Percentiles rank a stretch among this genome's conserved stretches.
These are phyloP conservation scores for Torulaspora microellipsoides DNA, from an alignment of 805 yeast species.

Conservation along the genomic window DNA sequence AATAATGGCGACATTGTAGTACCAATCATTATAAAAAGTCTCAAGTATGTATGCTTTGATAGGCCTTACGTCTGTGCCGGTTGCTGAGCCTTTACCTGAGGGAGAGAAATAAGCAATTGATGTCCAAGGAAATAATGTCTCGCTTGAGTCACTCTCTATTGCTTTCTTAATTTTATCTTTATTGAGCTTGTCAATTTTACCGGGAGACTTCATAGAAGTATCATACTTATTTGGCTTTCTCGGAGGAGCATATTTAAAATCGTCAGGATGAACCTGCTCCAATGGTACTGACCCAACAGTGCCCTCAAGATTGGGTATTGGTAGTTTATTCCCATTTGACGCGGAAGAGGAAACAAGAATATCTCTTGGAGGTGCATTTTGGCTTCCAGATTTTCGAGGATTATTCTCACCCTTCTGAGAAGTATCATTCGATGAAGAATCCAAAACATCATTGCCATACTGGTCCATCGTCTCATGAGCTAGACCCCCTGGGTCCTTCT, in stretches of 20 bases:
- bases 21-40: constrained; percentile 66
- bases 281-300: constrained; percentile 31
- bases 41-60: constrained; percentile 61
- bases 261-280: constrained; percentile 27
- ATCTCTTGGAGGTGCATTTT: constrained; percentile 5
- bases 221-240: constrained; percentile 29
- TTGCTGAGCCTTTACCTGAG: constrained; percentile 16
- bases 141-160: constrained; percentile 13
- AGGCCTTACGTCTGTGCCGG: constrained; percentile 28
- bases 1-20: constrained; percentile 60
- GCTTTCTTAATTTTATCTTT: constrained; percentile 15
- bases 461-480: constrained; percentile 10
- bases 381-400: neutral
- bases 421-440: constrained; percentile 1
- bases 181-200: constrained; percentile 17
- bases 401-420: neutral
- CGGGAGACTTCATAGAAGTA: constrained; percentile 29
- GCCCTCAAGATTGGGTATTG: constrained; percentile 25
- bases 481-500: constrained; percentile 8
- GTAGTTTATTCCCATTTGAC: constrained; percentile 20
- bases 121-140: constrained; percentile 36
- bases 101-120: constrained; percentile 31
- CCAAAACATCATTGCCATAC: constrained; percentile 9
- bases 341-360: constrained; percentile 26
- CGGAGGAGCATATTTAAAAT: constrained; percentile 18